Conservation (phyloP, 2,329 filamentous ascomycete genomes). For the Talaromyces sp. region DNA sequence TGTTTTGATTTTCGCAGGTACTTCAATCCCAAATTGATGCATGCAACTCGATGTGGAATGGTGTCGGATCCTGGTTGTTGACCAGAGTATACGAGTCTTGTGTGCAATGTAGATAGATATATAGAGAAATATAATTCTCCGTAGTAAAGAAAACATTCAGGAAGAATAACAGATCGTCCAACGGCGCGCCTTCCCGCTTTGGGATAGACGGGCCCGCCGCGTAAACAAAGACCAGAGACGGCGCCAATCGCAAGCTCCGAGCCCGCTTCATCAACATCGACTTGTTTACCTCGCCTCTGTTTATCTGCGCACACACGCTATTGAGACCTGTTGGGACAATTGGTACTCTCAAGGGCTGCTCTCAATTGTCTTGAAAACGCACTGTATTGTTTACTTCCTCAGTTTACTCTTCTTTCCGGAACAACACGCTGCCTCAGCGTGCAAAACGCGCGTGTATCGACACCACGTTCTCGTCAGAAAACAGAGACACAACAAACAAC, state of each 20-base stretch:
- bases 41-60: not conserved
- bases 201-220: conserved; percentile 4
- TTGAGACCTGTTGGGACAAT: not conserved
- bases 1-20: not conserved
- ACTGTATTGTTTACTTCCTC: not conserved
- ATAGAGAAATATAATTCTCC: too few relatives aligned
- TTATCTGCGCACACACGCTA: not conserved
- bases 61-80: not conserved
- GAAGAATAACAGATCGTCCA: too few relatives aligned
- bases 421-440: not conserved
- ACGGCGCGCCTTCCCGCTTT: not conserved
- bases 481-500: not conserved
- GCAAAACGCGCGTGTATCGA: not conserved
- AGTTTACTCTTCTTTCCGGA: not conserved
- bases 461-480: not conserved
- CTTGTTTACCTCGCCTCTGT: conserved; percentile 1
- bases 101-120: not conserved
- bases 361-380: not conserved
- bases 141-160: too few relatives aligned
- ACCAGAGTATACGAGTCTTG: not conserved
- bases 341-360: not conserved
- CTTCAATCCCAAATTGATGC: not conserved
- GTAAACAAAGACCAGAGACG: conserved; percentile 6
- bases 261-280: not conserved
- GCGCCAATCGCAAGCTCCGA: not conserved